phyloP scores from a whole-genome alignment of 768 basidiomycete species.

The Podaxis sp. region DNA sequence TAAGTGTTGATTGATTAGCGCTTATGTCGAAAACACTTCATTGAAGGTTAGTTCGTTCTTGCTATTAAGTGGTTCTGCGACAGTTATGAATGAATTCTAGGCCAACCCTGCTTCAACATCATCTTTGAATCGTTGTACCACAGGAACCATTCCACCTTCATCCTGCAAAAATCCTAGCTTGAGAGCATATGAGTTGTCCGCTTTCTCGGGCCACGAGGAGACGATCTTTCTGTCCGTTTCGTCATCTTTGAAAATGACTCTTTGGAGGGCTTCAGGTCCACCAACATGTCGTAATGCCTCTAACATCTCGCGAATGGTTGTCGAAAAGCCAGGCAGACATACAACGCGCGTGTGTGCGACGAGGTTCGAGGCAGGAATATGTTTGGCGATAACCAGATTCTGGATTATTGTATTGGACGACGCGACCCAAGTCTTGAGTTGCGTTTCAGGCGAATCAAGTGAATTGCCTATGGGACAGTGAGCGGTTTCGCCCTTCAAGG shows the following conservation, averaged over 20 bases:
- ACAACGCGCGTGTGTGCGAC: constrained; percentile 48
- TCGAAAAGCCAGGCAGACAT: constrained; percentile 60
- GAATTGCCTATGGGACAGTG: constrained; percentile 54
- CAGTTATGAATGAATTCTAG: neutral
- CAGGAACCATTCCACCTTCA: constrained; percentile 44
- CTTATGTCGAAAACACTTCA: neutral
- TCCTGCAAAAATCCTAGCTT: constrained; percentile 44
- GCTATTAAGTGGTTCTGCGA: neutral
- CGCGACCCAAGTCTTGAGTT: constrained; percentile 51
- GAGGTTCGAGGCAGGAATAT: constrained; percentile 44
- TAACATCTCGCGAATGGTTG: constrained; percentile 55
- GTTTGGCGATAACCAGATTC: constrained; percentile 52
- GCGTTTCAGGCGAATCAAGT: constrained; percentile 40
- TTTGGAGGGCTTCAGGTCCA: constrained; percentile 43
- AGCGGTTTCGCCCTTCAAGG: constrained; percentile 47
- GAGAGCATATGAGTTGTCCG: constrained; percentile 44
- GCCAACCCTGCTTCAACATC: constrained; percentile 7
- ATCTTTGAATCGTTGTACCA: constrained; percentile 36
- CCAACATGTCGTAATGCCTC: constrained; percentile 52
- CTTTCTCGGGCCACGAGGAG: constrained; percentile 46
- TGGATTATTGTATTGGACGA: constrained; percentile 49
- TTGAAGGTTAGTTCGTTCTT: neutral
- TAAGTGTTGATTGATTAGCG: neutral
- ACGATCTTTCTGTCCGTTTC: constrained; percentile 41
- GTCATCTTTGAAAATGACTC: constrained; percentile 50